Conservation (phyloP, 2,329 filamentous ascomycete species). For the Neonectria magnoliae region DNA sequence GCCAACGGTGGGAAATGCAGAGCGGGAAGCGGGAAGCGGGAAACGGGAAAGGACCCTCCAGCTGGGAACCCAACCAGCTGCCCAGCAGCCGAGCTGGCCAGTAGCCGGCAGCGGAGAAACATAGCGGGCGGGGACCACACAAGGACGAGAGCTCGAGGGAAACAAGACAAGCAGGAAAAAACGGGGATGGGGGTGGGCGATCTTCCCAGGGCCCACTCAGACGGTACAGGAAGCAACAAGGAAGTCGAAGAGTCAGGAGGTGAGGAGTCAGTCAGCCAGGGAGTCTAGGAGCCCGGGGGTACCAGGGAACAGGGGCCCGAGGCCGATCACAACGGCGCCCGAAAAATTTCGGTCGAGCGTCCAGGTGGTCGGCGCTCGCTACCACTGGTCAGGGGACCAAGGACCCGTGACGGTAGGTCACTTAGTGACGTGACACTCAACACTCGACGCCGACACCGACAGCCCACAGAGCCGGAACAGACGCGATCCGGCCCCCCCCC, state of each 20-base stretch:
- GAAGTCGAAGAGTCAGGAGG: background rate
- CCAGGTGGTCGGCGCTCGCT: slow-evolving; percentile 22
- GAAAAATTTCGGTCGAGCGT: slow-evolving; percentile 39
- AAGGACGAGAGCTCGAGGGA: background rate
- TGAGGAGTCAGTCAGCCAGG: too few relatives aligned
- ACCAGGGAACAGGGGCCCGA: slow-evolving; percentile 10
- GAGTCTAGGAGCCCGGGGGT: background rate
- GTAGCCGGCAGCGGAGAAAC: background rate
- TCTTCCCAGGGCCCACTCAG: slow-evolving; percentile 2
- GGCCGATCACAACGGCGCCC: slow-evolving; percentile 38
- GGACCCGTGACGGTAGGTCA: slow-evolving; percentile 3
- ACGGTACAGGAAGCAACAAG: background rate
- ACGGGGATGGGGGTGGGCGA: slow-evolving; percentile 15
- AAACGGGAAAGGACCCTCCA: background rate
- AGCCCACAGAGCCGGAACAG: background rate
- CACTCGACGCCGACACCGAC: slow-evolving; percentile 13
- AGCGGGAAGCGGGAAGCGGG: slow-evolving; percentile 24
- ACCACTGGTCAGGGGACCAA: background rate
- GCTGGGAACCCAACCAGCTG: background rate
- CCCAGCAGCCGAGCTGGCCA: too few relatives aligned
- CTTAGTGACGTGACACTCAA: slow-evolving; percentile 18
- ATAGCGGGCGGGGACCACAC: slow-evolving; percentile 4
- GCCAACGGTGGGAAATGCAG: slow-evolving; percentile 23
- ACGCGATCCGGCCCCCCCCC: slow-evolving; percentile 27
- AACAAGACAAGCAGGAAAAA: background rate